Conservation (phyloP, 306 rosid species). For the Coriaria nepalensis region DNA sequence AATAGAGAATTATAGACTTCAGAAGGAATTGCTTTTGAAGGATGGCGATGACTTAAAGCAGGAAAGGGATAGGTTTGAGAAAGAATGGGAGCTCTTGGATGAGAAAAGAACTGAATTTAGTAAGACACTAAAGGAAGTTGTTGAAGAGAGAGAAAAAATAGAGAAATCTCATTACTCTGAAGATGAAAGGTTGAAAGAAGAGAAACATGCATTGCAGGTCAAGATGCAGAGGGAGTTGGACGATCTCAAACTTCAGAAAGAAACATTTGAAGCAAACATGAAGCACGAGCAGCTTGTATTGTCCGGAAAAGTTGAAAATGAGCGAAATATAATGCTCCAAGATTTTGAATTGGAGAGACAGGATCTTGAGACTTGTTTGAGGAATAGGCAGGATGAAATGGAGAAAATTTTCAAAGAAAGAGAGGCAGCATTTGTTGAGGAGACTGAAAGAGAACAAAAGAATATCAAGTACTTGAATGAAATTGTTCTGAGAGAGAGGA, state of each 20-base stretch:
- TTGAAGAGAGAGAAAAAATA: constrained; percentile 49
- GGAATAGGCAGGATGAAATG: constrained; percentile 38
- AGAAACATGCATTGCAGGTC: constrained; percentile 40
- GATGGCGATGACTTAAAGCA: constrained; percentile 62
- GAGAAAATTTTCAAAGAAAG: constrained; percentile 40
- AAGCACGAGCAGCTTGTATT: constrained; percentile 38
- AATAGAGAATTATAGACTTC: constrained; percentile 51
- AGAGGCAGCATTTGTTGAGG: constrained; percentile 56
- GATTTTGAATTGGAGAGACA: constrained; percentile 50
- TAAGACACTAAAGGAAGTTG: constrained; percentile 29
- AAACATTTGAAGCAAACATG: constrained; percentile 46
- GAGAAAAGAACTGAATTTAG: constrained; percentile 47
- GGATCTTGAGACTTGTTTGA: constrained; percentile 52
- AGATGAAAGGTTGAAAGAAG: constrained; percentile 53
- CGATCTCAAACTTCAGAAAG: constrained; percentile 57
- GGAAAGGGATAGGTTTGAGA: constrained; percentile 69
- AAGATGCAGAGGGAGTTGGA: constrained; percentile 44
- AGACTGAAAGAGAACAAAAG: constrained; percentile 42
- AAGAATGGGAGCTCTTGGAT: constrained; percentile 79
- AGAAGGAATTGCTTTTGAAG: constrained; percentile 31
- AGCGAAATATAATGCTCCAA: constrained; percentile 35
- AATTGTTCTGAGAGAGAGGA: constrained; percentile 46
- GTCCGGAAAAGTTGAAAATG: constrained; percentile 46
- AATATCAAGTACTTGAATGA: constrained; percentile 45
- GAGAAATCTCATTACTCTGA: constrained; percentile 35